Evolutionary conservation across 495 filamentous ascomycete species (phyloP).

Genomic region (Hyaloscypha finlandica): DNA sequence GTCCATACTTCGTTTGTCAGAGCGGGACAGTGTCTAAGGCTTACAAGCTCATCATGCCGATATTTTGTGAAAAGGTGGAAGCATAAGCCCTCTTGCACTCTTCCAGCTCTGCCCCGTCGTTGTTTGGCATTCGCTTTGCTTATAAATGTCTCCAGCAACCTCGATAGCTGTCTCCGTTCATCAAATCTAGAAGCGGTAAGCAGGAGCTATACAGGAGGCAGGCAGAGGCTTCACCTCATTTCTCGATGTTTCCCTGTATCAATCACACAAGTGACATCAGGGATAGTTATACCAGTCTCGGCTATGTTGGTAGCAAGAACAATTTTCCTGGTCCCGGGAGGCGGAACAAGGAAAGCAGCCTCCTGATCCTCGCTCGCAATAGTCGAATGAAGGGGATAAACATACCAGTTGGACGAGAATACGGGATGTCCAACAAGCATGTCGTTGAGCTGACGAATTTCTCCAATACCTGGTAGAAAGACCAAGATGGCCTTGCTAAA

Average conservation of each 20-base stretch:
- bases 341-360: conserved; percentile 82
- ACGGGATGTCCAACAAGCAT: conserved; percentile 69
- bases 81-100: conserved; percentile 90
- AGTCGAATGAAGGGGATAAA: conserved; percentile 88
- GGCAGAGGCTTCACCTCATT: conserved; percentile 55
- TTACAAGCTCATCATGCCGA: conserved; percentile 64
- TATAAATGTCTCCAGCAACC: conserved; percentile 89
- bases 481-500: conserved; percentile 91
- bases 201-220: background rate
- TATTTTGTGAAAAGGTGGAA: conserved; percentile 93
- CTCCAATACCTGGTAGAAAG: conserved; percentile 93
- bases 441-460: conserved; percentile 86
- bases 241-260: conserved; percentile 95
- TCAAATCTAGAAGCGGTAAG: conserved; percentile 58
- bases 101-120: conserved; percentile 89
- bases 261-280: conserved; percentile 92
- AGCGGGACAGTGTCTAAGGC: background rate
- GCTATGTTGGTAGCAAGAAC: conserved; percentile 96
- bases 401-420: conserved; percentile 71
- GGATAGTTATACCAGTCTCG: conserved; percentile 96
- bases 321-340: conserved; percentile 80
- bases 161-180: conserved; percentile 85
- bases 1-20: background rate
- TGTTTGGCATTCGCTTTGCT: conserved; percentile 94
- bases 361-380: conserved; percentile 98